Evolutionary conservation across 208 protist genomes (phyloP), one percentile per base, ranked within the genome.

Genomic region (Trypanosoma caninum): DNA sequence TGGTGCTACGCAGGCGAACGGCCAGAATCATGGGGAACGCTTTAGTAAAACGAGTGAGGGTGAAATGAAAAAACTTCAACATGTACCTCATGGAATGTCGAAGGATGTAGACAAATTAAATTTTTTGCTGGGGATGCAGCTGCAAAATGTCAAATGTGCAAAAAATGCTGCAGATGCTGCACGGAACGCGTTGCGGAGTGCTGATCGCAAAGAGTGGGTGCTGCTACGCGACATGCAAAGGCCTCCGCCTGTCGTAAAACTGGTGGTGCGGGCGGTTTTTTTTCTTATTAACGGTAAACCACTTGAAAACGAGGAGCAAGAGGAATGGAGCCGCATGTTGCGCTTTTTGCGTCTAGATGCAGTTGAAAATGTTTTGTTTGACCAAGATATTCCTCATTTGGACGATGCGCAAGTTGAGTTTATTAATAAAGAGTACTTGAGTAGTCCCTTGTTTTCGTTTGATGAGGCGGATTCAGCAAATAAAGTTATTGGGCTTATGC

Each of bases 291-390:
- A 51, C 33, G 55, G 64, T 27, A 58, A 76, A 31, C 38, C 65
- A n/a, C 30, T 72, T 2, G 48, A 27, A 11, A 25, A 70, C 48
- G 25, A 30, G 3, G 41, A 58, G 16, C 46, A 60, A 31, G 53
- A 65, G 6, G 61, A 76, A 18, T 76, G 71, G 71, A 52, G 67
- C 0, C 20, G 44, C 3, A 60, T 72, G 63, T 23, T 47, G 37
- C 40, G 52, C 10, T 65, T 76, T 30, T 44, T 70, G 20, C 13
- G 30, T 3, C 50, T 55, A 9, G 53, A 67, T 14, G 13, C 56
- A 1, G 64, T 72, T 59, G 23, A 10, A 9, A 25, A 37, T 8
- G 14, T 54, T 38, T 41, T 72, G 4, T 20, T 38, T 11, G 58
- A 72, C 14, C 7, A 30, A 9, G 54, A 37, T 41, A 23, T 48